These are phyloP conservation scores for Talaromyces nanjingensis DNA, from an alignment of 495 filamentous ascomycete species.

Conservation along the genomic window DNA sequence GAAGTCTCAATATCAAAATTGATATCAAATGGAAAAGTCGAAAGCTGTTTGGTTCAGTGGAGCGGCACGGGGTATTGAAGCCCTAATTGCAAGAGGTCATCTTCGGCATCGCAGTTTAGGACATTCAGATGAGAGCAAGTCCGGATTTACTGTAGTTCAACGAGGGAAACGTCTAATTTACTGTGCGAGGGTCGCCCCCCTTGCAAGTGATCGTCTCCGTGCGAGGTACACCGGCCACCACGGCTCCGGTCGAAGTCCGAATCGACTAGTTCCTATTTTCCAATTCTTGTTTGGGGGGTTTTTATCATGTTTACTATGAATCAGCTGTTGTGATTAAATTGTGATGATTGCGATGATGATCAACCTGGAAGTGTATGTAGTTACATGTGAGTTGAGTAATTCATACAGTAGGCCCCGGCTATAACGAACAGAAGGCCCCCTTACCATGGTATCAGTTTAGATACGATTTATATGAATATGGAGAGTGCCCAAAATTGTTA, in stretches of 20 bases:
- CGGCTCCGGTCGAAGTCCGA: not conserved
- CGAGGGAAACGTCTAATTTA: not conserved
- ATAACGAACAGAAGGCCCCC: too few species aligned
- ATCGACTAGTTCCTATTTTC: not conserved
- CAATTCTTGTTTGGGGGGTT: too few species aligned
- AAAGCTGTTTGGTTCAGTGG: not conserved
- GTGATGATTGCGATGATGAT: too few species aligned
- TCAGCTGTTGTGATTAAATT: too few species aligned
- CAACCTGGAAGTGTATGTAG: too few species aligned
- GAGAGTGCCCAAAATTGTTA: too few species aligned
- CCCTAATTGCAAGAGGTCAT: not conserved
- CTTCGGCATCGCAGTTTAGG: not conserved
- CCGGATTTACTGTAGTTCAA: too few species aligned
- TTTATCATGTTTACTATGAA: too few species aligned
- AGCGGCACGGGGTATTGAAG: not conserved
- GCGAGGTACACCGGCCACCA: not conserved
- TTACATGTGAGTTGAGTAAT: too few species aligned
- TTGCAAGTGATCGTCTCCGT: not conserved
- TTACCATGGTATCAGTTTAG: too few species aligned
- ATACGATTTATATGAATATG: too few species aligned
- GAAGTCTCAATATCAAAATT: not conserved
- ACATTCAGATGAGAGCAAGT: not conserved
- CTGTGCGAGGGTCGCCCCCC: not conserved
- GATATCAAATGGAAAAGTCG: not conserved
- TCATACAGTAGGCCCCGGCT: too few species aligned